phyloP scores from a whole-genome alignment of 2,329 filamentous ascomycete species.

The Claviceps arundinis region DNA sequence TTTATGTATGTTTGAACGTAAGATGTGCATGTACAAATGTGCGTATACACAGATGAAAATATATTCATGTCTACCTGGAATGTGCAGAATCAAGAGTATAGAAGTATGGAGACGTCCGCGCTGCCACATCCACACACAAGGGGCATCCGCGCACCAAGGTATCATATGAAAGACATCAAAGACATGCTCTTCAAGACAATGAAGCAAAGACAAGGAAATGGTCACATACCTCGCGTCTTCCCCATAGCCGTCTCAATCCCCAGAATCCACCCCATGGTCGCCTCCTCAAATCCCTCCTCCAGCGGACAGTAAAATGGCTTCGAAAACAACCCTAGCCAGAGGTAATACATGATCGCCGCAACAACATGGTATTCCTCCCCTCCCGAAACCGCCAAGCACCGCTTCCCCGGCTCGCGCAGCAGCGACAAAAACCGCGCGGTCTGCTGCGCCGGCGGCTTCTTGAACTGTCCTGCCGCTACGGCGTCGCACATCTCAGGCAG shows the following conservation, averaged over 20 bases:
- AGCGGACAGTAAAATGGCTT: conserved; percentile 25
- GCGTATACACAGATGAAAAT: too few relatives aligned
- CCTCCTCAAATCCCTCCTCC: conserved; percentile 17
- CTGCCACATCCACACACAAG: not conserved
- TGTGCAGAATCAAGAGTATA: too few relatives aligned
- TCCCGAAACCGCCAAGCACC: conserved; percentile 17
- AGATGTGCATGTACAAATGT: too few relatives aligned
- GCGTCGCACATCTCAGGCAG: conserved; percentile 19
- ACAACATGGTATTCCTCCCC: conserved; percentile 24
- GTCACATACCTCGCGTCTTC: conserved; percentile 10
- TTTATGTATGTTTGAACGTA: too few relatives aligned
- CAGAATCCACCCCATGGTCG: conserved; percentile 20
- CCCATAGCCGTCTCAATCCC: conserved; percentile 20
- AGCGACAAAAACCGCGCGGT: conserved; percentile 19
- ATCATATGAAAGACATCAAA: not conserved
- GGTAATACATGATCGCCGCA: conserved; percentile 24
- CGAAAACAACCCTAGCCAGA: conserved; percentile 21
- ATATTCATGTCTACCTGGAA: not conserved
- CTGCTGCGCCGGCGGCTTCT: conserved; percentile 13
- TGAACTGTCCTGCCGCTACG: conserved; percentile 15
- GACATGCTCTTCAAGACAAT: not conserved
- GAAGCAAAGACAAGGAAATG: too few relatives aligned
- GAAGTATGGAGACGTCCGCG: too few relatives aligned
- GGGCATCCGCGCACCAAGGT: not conserved
- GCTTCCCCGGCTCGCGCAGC: conserved; percentile 22